These are phyloP conservation scores for Populus davidiana DNA, from an alignment of 345 rosid genomes.

Conservation along the genomic window DNA sequence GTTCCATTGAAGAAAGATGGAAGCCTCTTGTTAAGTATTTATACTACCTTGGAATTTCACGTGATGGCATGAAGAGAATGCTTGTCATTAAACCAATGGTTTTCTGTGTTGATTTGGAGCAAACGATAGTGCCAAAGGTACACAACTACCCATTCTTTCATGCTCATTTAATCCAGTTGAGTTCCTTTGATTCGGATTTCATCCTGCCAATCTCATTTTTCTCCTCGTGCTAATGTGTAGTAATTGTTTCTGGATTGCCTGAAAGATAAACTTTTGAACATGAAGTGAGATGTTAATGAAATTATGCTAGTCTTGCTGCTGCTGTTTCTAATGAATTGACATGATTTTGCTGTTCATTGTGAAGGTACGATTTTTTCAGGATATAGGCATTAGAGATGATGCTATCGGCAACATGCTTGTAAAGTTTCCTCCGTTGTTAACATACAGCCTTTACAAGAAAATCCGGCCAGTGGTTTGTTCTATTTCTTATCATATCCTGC, in stretches of 20 bases:
- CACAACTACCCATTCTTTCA: not conserved
- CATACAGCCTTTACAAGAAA: conserved; percentile 79
- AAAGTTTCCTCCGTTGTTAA: conserved; percentile 77
- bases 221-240: not conserved
- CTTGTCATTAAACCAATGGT: conserved; percentile 74
- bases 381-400: conserved; percentile 74
- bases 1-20: conserved; percentile 82
- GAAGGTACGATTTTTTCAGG: conserved; percentile 78
- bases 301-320: not conserved
- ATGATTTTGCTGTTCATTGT: conserved; percentile 15
- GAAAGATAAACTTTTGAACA: not conserved
- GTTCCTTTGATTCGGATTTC: not conserved
- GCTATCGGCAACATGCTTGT: conserved; percentile 88
- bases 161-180: not conserved
- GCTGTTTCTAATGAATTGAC: conserved; percentile 16
- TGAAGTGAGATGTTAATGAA: not conserved
- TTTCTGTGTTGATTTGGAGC: conserved; percentile 73
- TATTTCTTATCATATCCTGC: conserved; percentile 2
- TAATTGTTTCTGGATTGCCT: not conserved
- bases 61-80: conserved; percentile 89
- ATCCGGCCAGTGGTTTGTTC: conserved; percentile 83
- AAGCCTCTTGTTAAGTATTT: conserved; percentile 82
- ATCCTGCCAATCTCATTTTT: not conserved
- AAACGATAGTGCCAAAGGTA: conserved; percentile 73
- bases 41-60: conserved; percentile 79